Base-by-base conservation (phyloP, 176 grass and related monocot species). In the Lolium perenne region DNA sequence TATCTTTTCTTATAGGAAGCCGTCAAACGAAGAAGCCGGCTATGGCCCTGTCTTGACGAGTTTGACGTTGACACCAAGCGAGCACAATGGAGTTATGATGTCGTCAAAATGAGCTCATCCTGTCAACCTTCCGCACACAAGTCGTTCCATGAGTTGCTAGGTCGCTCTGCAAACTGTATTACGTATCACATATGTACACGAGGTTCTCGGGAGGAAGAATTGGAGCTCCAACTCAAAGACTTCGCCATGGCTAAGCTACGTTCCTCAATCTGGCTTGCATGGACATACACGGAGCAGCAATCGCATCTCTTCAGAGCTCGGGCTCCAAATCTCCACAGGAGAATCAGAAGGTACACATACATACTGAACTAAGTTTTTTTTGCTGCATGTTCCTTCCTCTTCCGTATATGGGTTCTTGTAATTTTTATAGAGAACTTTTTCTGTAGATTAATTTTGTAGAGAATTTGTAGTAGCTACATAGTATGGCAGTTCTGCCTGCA, bases 101-200 rank as follows among this genome's bases (percentile, higher is more conserved):
- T 87, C 77, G 84, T 47, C 69, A 87, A 77, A 35, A 85, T 93
- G 91, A 87, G 91, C 91, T 78, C 91, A 93, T 85, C 59, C 62
- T 87, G 72, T 38, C 71, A 64, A 79, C 72, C 16, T 15, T 77
- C 17, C 47, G n/a, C 29, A 14, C 35, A 2, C 13, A 41, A 25
- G 67, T 22, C 45, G 15, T 9, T 57, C 23, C 60, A 46, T 14
- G 23, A 8, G 16, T 38, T 2, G 65, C 75, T 43, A 45, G 26
- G 48, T 38, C 73, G 20, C 47, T 67, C 12, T 16, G 55, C 12
- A 20, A 56, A 38, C 25, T 20, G 18, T 76, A 51, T 76, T 15
- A 21, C 59, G 16, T 21, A 56, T 29, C 6, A 25, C 32, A 2
- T 25, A 1, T 11, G 22, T 16, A 43, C 21, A 41, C 20, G 3